phyloP scores from a whole-genome alignment of 2,329 filamentous ascomycete genomes.

The Pyrenochaeta sp. region DNA sequence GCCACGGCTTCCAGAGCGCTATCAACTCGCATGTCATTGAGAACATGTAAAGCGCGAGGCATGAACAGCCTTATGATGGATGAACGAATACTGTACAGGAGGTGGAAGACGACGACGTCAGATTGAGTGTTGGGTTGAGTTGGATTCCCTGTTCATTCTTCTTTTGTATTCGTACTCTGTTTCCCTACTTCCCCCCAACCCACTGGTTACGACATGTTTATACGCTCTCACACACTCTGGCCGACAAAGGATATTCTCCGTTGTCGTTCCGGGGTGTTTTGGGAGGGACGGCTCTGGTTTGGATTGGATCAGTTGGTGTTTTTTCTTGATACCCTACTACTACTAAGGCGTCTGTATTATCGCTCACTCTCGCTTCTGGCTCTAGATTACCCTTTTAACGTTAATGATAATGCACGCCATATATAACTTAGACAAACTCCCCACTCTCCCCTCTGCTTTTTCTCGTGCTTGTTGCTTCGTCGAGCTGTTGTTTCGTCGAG shows the following conservation, averaged over 20 bases:
- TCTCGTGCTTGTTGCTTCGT: no score
- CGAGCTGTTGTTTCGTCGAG: no score
- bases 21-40: constrained; percentile 85
- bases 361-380: constrained; percentile 8
- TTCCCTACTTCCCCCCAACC: no score
- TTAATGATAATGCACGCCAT: constrained; percentile 12
- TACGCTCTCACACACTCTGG: not conserved
- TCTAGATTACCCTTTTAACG: not conserved
- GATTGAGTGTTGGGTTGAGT: not conserved
- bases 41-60: constrained; percentile 69
- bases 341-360: constrained; percentile 8
- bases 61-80: not conserved
- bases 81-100: not conserved
- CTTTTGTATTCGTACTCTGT: not conserved
- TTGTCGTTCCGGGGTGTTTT: not conserved
- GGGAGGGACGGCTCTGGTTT: not conserved
- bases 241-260: not conserved
- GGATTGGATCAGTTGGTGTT: not conserved
- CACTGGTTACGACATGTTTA: not conserved
- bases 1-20: constrained; percentile 75
- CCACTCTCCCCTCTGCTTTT: no score
- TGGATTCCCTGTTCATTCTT: not conserved
- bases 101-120: not conserved
- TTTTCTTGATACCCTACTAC: constrained; percentile 18
- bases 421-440: not conserved